phyloP scores from a whole-genome alignment of 2,329 filamentous ascomycete species.

The Coniella lustricola region DNA sequence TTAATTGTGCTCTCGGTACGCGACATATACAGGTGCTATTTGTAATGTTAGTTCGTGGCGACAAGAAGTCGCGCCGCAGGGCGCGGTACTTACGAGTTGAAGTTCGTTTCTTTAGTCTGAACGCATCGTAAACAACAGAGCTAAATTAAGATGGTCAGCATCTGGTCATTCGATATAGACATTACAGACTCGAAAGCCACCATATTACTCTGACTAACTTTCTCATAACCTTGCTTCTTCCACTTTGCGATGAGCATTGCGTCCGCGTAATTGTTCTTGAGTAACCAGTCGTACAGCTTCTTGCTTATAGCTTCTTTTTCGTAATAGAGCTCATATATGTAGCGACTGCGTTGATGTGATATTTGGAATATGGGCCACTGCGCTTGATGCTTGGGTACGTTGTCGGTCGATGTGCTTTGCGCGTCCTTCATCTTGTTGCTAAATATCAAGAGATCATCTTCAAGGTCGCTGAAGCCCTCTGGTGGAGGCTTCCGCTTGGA shows the following conservation, averaged over 20 bases:
- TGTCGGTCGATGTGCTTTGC: conserved; percentile 79
- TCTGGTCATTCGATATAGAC: background rate
- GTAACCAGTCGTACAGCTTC: conserved; percentile 86
- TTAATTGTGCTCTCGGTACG: conserved; percentile 81
- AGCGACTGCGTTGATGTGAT: conserved; percentile 81
- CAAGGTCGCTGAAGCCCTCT: conserved; percentile 81
- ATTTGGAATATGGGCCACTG: conserved; percentile 98
- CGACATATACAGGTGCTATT: conserved; percentile 80
- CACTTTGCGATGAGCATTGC: conserved; percentile 95
- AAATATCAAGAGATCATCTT: conserved; percentile 79
- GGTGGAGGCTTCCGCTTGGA: conserved; percentile 77
- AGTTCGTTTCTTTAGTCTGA: conserved; percentile 99
- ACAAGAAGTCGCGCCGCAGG: too few species aligned
- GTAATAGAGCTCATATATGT: conserved; percentile 97
- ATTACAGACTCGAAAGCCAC: too few species aligned
- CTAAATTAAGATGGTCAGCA: conserved; percentile 36
- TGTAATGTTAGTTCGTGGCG: background rate
- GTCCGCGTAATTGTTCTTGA: conserved; percentile 96
- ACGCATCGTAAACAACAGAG: conserved; percentile 93
- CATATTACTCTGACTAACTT: conserved; percentile 50
- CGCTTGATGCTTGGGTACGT: conserved; percentile 77
- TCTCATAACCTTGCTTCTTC: conserved; percentile 99
- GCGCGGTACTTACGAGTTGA: conserved; percentile 56
- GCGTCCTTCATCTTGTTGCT: conserved; percentile 92
- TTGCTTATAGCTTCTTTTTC: conserved; percentile 93